Evolutionary conservation across 768 basidiomycete genomes (phyloP).

Genomic region (Tricholoma furcatifolium): DNA sequence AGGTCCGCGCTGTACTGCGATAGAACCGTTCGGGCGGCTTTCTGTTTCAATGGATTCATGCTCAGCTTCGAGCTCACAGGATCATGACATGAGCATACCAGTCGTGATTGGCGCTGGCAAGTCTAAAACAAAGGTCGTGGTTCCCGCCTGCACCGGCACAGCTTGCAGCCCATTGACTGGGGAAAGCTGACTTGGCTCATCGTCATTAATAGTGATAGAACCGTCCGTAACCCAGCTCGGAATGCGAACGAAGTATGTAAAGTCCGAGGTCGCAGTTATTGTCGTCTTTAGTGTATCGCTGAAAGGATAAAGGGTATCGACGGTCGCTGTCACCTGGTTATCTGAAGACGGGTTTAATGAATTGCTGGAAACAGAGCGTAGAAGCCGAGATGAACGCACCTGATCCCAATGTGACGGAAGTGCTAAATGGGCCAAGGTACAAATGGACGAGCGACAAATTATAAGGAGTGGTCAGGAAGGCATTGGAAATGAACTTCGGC

Average conservation of each 20-base stretch:
- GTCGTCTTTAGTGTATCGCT: slow-evolving; percentile 42
- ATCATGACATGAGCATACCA: slow-evolving; percentile 26
- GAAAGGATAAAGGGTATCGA: slow-evolving; percentile 50
- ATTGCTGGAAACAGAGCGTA: not conserved
- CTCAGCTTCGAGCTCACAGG: not conserved
- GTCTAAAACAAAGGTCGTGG: slow-evolving; percentile 42
- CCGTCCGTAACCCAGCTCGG: slow-evolving; percentile 47
- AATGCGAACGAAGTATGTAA: slow-evolving; percentile 45
- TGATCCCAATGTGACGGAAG: slow-evolving; percentile 33
- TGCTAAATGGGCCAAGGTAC: slow-evolving; percentile 45
- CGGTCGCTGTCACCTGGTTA: slow-evolving; percentile 38
- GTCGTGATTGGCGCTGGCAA: slow-evolving; percentile 47
- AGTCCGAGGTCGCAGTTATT: slow-evolving; percentile 36
- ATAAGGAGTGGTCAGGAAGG: slow-evolving; percentile 46
- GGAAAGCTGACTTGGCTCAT: slow-evolving; percentile 30
- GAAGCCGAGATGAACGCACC: slow-evolving; percentile 22
- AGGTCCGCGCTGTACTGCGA: slow-evolving; percentile 54
- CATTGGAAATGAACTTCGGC: slow-evolving; percentile 51
- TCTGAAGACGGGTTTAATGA: slow-evolving; percentile 20
- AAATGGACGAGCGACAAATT: slow-evolving; percentile 41
- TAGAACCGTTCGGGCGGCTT: slow-evolving; percentile 46
- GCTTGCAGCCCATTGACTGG: slow-evolving; percentile 46
- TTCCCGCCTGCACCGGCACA: slow-evolving; percentile 38
- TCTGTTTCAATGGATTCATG: slow-evolving; percentile 28
- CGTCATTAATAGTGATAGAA: slow-evolving; percentile 42